Evolutionary conservation across 768 basidiomycete species (phyloP).

Genomic region (Tricholoma sp.): DNA sequence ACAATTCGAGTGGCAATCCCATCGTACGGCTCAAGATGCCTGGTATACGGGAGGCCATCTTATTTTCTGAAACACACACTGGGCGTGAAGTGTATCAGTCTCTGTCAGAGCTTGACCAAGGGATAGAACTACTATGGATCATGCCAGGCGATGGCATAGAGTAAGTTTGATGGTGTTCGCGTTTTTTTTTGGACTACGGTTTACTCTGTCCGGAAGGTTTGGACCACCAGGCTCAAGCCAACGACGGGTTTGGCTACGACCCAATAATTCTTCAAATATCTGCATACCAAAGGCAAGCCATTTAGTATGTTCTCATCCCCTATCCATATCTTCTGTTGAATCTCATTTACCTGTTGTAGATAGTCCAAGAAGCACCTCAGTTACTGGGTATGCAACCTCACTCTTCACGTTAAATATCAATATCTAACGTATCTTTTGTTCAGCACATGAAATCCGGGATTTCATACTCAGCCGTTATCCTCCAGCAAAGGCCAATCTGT

Average conservation of each 20-base stretch:
- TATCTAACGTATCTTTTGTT: neutral
- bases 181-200: neutral
- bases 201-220: constrained; percentile 16
- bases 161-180: constrained; percentile 19
- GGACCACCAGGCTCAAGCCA: constrained; percentile 28
- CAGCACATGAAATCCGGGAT: neutral
- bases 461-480: no score
- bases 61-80: constrained; percentile 47
- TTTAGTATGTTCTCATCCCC: constrained; percentile 27
- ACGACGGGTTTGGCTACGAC: constrained; percentile 40
- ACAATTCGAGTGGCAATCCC: constrained; percentile 24
- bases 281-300: constrained; percentile 37
- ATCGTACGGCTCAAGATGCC: constrained; percentile 61
- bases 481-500: no score
- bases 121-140: constrained; percentile 50
- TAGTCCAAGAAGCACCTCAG: constrained; percentile 36
- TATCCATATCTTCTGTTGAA: neutral
- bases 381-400: constrained; percentile 20
- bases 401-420: neutral
- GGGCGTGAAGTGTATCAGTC: constrained; percentile 36
- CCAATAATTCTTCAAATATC: constrained; percentile 35
- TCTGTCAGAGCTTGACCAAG: constrained; percentile 38
- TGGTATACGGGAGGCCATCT: constrained; percentile 56
- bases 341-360: constrained; percentile 17
- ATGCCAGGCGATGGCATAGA: constrained; percentile 41